Conservation (phyloP, 768 basidiomycete species). For the Gymnopilus dilepis region DNA sequence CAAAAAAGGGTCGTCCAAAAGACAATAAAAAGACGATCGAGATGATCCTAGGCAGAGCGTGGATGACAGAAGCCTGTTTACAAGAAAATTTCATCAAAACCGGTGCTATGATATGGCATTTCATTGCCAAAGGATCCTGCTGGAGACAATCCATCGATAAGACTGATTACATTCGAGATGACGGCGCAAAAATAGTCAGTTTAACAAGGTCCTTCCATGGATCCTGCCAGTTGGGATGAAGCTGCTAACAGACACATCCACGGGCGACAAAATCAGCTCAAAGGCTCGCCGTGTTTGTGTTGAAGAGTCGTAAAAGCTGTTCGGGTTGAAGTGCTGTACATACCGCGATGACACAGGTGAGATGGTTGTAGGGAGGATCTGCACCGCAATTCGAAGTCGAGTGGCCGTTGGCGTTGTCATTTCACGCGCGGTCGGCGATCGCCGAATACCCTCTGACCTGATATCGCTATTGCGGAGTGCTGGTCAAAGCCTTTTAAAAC, state of each 20-base stretch:
- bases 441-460: constrained; percentile 22
- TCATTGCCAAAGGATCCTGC: neutral
- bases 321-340: neutral
- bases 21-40: no score
- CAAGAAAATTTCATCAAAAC: neutral
- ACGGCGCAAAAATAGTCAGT: neutral
- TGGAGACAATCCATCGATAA: neutral
- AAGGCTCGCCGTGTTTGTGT: no score
- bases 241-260: no score
- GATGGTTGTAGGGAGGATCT: neutral
- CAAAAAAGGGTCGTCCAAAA: no score
- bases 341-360: neutral
- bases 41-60: neutral
- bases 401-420: neutral
- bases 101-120: neutral
- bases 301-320: no score
- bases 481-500: constrained; percentile 9
- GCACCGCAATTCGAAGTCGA: neutral
- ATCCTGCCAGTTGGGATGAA: no score
- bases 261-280: no score
- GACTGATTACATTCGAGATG: neutral
- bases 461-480: constrained; percentile 13
- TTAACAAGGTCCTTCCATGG: neutral
- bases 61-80: neutral
- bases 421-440: constrained; percentile 19